A percentile compares a stretch with the other conserved stretches of the same genome.
Evolutionary conservation across 1,139 yeast genomes (phyloP).

Genomic region (Pichia sp.): DNA sequence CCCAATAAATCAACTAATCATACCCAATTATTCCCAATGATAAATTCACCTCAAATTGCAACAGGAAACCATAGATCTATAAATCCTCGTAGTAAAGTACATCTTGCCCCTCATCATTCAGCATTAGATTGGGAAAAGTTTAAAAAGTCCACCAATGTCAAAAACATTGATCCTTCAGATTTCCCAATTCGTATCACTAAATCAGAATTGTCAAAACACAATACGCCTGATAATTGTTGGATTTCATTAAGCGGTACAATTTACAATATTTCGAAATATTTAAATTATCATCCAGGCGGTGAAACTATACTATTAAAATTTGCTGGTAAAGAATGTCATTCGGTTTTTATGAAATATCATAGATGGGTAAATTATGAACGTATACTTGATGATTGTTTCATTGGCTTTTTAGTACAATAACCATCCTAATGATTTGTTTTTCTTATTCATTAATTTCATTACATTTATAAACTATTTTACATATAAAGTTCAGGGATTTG

Average conservation of each 20-base stretch:
- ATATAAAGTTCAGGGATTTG: background rate
- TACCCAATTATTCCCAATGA: slow-evolving; percentile 7
- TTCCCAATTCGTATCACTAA: slow-evolving; percentile 49
- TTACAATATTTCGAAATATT: slow-evolving; percentile 75
- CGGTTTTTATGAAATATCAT: slow-evolving; percentile 73
- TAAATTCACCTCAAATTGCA: slow-evolving; percentile 7
- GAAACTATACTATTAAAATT: slow-evolving; percentile 66
- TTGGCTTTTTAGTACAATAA: slow-evolving; percentile 48
- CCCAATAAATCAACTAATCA: background rate
- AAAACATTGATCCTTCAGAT: slow-evolving; percentile 30
- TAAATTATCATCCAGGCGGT: slow-evolving; percentile 93
- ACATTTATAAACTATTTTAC: background rate
- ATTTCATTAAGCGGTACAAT: slow-evolving; percentile 75
- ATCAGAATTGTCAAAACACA: slow-evolving; percentile 58
- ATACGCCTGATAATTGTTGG: slow-evolving; percentile 68
- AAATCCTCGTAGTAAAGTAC: slow-evolving; percentile 40
- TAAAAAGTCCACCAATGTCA: slow-evolving; percentile 32
- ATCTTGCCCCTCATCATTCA: slow-evolving; percentile 71
- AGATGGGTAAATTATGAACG: slow-evolving; percentile 86
- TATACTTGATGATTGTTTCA: slow-evolving; percentile 67
- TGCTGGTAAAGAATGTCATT: slow-evolving; percentile 83
- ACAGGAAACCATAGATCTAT: background rate
- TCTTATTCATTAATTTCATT: background rate
- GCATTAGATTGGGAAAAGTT: slow-evolving; percentile 81
- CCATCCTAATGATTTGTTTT: background rate